A percentile compares a stretch with the other conserved stretches of the same genome.
Conservation (phyloP, 2,329 filamentous ascomycete genomes). For the Curvularia hawaiiensis region DNA sequence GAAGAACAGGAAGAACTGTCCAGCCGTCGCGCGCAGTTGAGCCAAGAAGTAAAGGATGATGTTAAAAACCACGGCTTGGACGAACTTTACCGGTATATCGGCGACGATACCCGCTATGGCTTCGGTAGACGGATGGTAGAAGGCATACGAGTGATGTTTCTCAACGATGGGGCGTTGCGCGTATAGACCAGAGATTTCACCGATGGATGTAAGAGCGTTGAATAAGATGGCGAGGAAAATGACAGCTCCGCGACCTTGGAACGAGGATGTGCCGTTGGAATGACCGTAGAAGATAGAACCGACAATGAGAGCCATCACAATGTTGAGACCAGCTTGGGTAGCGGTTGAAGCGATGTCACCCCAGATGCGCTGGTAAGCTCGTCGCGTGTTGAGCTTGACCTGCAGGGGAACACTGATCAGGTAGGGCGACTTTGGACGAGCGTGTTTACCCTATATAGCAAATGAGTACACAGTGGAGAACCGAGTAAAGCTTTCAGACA, state of each 20-base stretch:
- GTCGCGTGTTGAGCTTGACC: constrained; percentile 36
- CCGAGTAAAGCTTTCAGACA: neutral
- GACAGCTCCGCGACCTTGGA: constrained; percentile 61
- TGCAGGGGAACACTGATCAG: constrained; percentile 60
- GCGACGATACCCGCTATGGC: constrained; percentile 81
- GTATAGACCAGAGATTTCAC: constrained; percentile 64
- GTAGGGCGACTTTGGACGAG: constrained; percentile 62
- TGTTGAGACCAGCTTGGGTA: constrained; percentile 51
- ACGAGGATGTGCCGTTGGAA: constrained; percentile 56
- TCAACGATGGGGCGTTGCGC: constrained; percentile 89
- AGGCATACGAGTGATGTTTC: constrained; percentile 82
- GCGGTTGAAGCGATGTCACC: constrained; percentile 41
- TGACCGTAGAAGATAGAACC: constrained; percentile 65
- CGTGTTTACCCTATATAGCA: constrained; percentile 54
- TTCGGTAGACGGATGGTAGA: constrained; percentile 88
- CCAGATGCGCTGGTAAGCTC: constrained; percentile 44
- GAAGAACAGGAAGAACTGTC: constrained; percentile 83
- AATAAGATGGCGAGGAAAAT: constrained; percentile 66
- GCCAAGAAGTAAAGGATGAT: constrained; percentile 84
- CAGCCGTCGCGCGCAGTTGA: constrained; percentile 72
- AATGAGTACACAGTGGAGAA: neutral
- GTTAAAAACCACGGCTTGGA: constrained; percentile 76
- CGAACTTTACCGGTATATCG: constrained; percentile 80
- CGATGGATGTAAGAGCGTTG: constrained; percentile 63
- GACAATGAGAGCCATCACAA: constrained; percentile 65